Base-by-base conservation (phyloP, 805 yeast genomes). In the Saccharomycopsis babjevae region DNA sequence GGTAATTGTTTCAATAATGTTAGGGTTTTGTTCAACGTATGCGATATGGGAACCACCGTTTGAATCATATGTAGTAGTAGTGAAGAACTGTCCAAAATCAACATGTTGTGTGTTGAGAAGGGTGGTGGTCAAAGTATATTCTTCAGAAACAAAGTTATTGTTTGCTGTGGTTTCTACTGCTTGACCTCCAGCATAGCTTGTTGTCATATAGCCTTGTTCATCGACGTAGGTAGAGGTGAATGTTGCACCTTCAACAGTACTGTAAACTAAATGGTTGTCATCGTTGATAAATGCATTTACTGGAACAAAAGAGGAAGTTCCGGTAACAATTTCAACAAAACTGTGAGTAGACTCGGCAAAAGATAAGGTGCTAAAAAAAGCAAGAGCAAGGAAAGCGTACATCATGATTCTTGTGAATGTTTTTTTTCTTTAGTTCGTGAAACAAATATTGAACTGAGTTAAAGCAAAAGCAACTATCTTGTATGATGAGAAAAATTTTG, bases 161-260 rank as follows among this genome's bases (percentile, higher is more conserved):
- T 34, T 56, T 10, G 65, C 65, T 25, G 65, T 62, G 54, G 65
- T 62, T n/a, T 59, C 56, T 18, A 56, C 50, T 15, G 18, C 61
- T n/a, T 46, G 36, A n/a, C 65, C 65, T 2, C 65, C 63, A 7
- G 56, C 52, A 46, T 55, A 28, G 22, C 40, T 39, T n/a, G 59
- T 60, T 18, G 61, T 62, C n/a, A 60, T 22, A 38, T 39, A 62
- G 13, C 63, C 65, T 3, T 57, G 4, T n/a, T n/a, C 34, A 39
- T 60, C 42, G 55, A 61, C 58, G 50, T 8, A 60, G 13, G 59
- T 59, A 16, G 57, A 22, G 3, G 65, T 57, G 42, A 50, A 15
- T 20, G 61, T 57, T 16, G 58, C 65, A 39, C 55, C 65, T 8
- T 22, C 40, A 34, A 57, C 58, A 16, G 65, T 62, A 10, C 52